Percentiles rank a stretch among this genome's conserved stretches.
Evolutionary conservation across 179 eudicot genomes (phyloP).

Genomic region (Patellifolia procumbens): DNA sequence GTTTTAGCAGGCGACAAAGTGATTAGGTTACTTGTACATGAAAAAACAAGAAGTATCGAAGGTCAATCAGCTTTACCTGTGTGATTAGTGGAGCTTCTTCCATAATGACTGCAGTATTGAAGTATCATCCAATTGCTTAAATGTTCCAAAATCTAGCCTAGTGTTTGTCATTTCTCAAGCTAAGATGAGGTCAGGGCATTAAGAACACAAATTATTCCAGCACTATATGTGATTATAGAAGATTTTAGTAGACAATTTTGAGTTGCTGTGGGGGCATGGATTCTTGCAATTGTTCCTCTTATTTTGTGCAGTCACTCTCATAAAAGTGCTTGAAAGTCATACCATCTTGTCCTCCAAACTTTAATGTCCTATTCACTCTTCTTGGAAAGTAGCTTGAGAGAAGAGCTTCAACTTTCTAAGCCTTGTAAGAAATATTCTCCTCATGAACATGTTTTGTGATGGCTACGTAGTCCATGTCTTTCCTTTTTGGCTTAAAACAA

Average conservation of each 20-base stretch:
- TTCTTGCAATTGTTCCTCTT: slow-evolving; percentile 15
- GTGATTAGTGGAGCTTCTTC: background rate
- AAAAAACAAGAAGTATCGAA: background rate
- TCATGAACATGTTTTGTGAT: slow-evolving; percentile 4
- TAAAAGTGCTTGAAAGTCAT: slow-evolving; percentile 28
- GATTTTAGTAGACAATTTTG: slow-evolving; percentile 23
- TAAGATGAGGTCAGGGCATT: slow-evolving; percentile 16
- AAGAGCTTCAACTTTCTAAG: slow-evolving; percentile 20
- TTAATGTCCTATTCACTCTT: slow-evolving; percentile 19
- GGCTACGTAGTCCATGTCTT: slow-evolving; percentile 15
- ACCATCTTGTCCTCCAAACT: slow-evolving; percentile 14
- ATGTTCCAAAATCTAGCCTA: background rate
- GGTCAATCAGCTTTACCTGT: background rate
- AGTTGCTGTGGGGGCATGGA: slow-evolving; percentile 29
- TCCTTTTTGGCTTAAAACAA: background rate
- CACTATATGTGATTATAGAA: slow-evolving; percentile 21
- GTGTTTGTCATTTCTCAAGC: slow-evolving; percentile 10
- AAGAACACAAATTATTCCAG: slow-evolving; percentile 8
- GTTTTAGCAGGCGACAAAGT: slow-evolving; percentile 10
- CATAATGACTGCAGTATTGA: background rate
- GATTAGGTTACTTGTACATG: background rate
- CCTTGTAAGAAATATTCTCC: slow-evolving; percentile 27
- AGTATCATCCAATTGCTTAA: background rate
- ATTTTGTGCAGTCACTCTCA: slow-evolving; percentile 36
- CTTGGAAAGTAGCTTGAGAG: too few species aligned